Conservation (phyloP, 345 rosid genomes). For the Eutrema yunnanense region DNA sequence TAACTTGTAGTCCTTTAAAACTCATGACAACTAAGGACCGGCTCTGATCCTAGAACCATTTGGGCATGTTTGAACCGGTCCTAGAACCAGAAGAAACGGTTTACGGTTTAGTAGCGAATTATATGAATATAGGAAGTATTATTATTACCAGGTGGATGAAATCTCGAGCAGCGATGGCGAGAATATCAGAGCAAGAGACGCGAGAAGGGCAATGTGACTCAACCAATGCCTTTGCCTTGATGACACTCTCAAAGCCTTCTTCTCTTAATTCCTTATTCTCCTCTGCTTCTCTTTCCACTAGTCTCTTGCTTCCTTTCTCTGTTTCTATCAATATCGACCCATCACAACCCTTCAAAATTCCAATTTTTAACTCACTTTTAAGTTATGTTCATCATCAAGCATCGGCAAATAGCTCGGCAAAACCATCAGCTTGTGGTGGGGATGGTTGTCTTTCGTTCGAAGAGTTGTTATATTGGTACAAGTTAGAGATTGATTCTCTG, state of each 20-base stretch:
- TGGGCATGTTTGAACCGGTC: neutral
- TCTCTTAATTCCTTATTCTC: slow-evolving; percentile 56
- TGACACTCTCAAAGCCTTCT: slow-evolving; percentile 60
- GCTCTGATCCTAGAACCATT: neutral
- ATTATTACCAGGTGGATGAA: slow-evolving; percentile 28
- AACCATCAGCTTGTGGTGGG: too few relatives aligned
- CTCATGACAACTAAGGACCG: too few relatives aligned
- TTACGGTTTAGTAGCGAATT: neutral
- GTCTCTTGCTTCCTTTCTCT: slow-evolving; percentile 46
- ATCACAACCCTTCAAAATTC: slow-evolving; percentile 67
- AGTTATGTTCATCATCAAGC: neutral
- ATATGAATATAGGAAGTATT: neutral
- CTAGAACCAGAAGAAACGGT: neutral
- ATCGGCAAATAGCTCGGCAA: neutral
- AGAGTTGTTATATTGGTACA: too few relatives aligned
- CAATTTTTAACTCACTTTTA: neutral
- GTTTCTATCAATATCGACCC: slow-evolving; percentile 66
- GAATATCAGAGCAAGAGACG: slow-evolving; percentile 88
- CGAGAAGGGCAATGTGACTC: slow-evolving; percentile 77
- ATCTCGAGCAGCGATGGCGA: slow-evolving; percentile 82
- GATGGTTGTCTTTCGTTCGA: too few relatives aligned
- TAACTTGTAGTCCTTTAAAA: too few relatives aligned
- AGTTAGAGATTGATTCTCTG: too few relatives aligned
- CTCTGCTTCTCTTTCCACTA: slow-evolving; percentile 73
- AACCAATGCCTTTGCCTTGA: slow-evolving; percentile 60